Evolutionary conservation across 306 rosid genomes (phyloP).

Genomic region (Lablab purpureus): DNA sequence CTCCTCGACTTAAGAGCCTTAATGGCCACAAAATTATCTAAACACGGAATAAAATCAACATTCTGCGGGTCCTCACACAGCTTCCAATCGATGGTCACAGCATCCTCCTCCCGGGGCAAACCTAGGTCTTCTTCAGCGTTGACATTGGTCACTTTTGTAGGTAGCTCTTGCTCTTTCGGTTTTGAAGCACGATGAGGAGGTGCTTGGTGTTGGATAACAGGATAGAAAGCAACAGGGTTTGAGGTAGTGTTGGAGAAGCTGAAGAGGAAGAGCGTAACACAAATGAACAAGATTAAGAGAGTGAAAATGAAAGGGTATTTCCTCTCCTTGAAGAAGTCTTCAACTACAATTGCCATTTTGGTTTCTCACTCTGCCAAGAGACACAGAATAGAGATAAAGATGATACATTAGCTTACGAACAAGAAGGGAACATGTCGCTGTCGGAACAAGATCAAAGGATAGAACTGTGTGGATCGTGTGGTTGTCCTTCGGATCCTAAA

Average conservation of each 20-base stretch:
- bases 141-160: constrained; percentile 28
- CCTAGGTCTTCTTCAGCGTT: constrained; percentile 9
- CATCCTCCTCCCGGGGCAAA: constrained; percentile 31
- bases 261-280: constrained; percentile 59
- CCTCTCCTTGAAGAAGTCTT: constrained; percentile 55
- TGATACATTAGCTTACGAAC: not conserved
- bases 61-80: constrained; percentile 63
- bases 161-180: not conserved
- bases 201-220: constrained; percentile 44
- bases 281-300: constrained; percentile 60
- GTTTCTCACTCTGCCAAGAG: not conserved
- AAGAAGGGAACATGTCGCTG: constrained; percentile 29
- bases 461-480: not conserved
- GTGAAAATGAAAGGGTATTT: constrained; percentile 69
- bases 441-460: constrained; percentile 1
- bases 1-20: constrained; percentile 72
- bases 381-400: not conserved
- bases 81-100: constrained; percentile 54
- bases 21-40: constrained; percentile 78
- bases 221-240: constrained; percentile 52
- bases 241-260: constrained; percentile 34
- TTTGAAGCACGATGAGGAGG: not conserved
- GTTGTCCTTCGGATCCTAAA: not conserved
- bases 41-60: constrained; percentile 81
- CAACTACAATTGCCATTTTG: constrained; percentile 55